These are phyloP conservation scores for Luffa acutangula DNA, from an alignment of 306 rosid species.

Conservation along the genomic window DNA sequence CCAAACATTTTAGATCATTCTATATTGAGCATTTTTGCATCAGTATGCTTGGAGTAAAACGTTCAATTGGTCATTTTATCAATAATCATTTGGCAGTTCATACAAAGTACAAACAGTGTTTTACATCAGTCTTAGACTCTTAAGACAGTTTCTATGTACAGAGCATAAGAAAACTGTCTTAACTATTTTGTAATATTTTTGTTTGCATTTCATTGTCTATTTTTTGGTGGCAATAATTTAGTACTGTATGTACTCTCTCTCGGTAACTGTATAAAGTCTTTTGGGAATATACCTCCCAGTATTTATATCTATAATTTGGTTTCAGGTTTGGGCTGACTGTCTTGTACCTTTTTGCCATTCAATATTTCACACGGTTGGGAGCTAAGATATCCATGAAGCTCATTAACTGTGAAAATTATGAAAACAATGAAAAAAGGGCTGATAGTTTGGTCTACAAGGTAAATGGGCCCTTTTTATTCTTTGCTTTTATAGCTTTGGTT, in stretches of 20 bases:
- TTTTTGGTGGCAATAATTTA: not conserved
- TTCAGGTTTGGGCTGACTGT: conserved; percentile 86
- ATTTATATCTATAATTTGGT: conserved; percentile 5
- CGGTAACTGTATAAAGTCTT: not conserved
- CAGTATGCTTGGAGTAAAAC: not conserved
- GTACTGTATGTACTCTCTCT: not conserved
- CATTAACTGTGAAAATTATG: conserved; percentile 71
- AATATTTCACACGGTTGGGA: conserved; percentile 62
- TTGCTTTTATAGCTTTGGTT: conserved; percentile 3
- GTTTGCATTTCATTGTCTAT: not conserved
- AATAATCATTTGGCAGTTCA: not conserved
- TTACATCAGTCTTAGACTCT: not conserved
- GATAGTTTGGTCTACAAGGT: conserved; percentile 99
- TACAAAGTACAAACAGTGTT: not conserved
- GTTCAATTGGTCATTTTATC: not conserved
- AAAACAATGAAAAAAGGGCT: conserved; percentile 68
- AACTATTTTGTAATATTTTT: not conserved
- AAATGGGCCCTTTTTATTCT: conserved; percentile 3
- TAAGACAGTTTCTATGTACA: not conserved
- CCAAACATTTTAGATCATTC: conserved; percentile 3
- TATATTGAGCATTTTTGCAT: not conserved
- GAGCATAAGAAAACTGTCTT: not conserved
- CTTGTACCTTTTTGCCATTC: conserved; percentile 67
- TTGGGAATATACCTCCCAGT: not conserved
- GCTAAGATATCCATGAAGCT: conserved; percentile 76